These are phyloP conservation scores for Pseudopithomyces chartarum DNA, from an alignment of 2,329 filamentous ascomycete species.

Conservation along the genomic window DNA sequence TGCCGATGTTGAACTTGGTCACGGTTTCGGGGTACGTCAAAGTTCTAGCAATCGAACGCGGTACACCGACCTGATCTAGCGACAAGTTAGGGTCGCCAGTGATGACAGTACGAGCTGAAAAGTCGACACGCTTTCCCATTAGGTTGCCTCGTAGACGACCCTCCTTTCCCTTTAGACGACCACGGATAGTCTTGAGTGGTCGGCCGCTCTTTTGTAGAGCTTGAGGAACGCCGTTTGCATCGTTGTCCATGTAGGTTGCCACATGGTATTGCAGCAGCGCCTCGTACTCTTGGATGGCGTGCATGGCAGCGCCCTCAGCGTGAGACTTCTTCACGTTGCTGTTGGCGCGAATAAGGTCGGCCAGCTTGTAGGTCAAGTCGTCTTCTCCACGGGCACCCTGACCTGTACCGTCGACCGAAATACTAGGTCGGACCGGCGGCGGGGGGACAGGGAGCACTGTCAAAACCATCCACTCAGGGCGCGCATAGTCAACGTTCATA, in stretches of 20 bases:
- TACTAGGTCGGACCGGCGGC: constrained; percentile 93
- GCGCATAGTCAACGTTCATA: constrained; percentile 90
- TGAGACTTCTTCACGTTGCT: constrained; percentile 91
- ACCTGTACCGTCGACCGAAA: constrained; percentile 93
- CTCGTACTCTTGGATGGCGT: constrained; percentile 91
- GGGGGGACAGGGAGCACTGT: constrained; percentile 94
- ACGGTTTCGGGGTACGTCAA: constrained; percentile 97
- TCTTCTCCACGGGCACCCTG: constrained; percentile 95
- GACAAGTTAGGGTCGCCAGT: constrained; percentile 97
- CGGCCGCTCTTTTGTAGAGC: constrained; percentile 96
- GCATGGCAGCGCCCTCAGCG: constrained; percentile 86
- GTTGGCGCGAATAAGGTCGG: constrained; percentile 97
- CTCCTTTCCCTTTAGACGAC: constrained; percentile 98
- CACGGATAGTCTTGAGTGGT: constrained; percentile 94
- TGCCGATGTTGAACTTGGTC: constrained; percentile 96
- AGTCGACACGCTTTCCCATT: constrained; percentile 97
- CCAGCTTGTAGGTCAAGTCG: constrained; percentile 98
- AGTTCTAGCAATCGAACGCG: constrained; percentile 87
- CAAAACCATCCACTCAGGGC: constrained; percentile 97
- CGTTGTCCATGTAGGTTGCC: constrained; percentile 99
- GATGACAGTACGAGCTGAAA: constrained; percentile 99
- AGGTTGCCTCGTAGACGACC: constrained; percentile 96
- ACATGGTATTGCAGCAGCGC: constrained; percentile 95
- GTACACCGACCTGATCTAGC: constrained; percentile 95
- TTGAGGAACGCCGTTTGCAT: constrained; percentile 93